A percentile compares a stretch with the other conserved stretches of the same genome.
These are phyloP conservation scores for Xanthoparmelia taractica DNA, from an alignment of 495 filamentous ascomycete genomes.

Conservation along the genomic window DNA sequence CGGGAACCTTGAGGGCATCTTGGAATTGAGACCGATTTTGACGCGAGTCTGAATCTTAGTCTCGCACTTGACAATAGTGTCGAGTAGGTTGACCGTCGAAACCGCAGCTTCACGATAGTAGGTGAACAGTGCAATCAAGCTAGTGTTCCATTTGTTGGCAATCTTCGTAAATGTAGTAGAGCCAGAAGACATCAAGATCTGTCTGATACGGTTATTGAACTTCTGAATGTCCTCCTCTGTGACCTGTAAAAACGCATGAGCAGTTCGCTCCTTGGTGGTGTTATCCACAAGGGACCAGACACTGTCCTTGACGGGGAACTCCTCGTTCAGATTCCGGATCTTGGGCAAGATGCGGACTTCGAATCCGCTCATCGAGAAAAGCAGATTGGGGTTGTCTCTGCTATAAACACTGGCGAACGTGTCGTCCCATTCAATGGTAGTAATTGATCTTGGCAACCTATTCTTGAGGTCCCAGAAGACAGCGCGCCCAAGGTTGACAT, in stretches of 20 bases:
- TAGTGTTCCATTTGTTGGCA: slow-evolving; percentile 99
- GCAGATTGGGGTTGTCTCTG: slow-evolving; percentile 91
- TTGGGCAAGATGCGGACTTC: slow-evolving; percentile 97
- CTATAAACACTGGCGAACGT: slow-evolving; percentile 99
- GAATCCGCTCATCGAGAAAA: slow-evolving; percentile 98
- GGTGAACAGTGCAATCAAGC: slow-evolving; percentile 95
- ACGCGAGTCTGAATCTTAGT: slow-evolving; percentile 99
- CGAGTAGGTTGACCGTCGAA: slow-evolving; percentile 89
- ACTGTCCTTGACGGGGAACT: slow-evolving; percentile 95
- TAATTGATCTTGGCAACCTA: slow-evolving; percentile 83
- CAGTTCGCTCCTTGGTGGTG: slow-evolving; percentile 90
- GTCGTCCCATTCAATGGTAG: slow-evolving; percentile 98
- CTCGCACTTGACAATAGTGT: slow-evolving; percentile 99
- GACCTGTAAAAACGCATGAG: slow-evolving; percentile 96
- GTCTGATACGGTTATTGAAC: slow-evolving; percentile 97
- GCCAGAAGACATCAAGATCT: slow-evolving; percentile 98
- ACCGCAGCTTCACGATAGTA: slow-evolving; percentile 98
- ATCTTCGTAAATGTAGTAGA: slow-evolving; percentile 99
- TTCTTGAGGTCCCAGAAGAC: slow-evolving; percentile 99
- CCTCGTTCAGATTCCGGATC: slow-evolving; percentile 87
- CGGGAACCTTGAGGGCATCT: slow-evolving; percentile 99
- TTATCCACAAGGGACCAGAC: slow-evolving; percentile 98
- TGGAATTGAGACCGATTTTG: slow-evolving; percentile 98
- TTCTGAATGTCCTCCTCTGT: slow-evolving; percentile 98
- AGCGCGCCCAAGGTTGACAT: slow-evolving; percentile 95